Evolutionary conservation across 352 stramenopile genomes (phyloP), one percentile per base, ranked within the genome.

Genomic region (Pythium vanterpoolii): DNA sequence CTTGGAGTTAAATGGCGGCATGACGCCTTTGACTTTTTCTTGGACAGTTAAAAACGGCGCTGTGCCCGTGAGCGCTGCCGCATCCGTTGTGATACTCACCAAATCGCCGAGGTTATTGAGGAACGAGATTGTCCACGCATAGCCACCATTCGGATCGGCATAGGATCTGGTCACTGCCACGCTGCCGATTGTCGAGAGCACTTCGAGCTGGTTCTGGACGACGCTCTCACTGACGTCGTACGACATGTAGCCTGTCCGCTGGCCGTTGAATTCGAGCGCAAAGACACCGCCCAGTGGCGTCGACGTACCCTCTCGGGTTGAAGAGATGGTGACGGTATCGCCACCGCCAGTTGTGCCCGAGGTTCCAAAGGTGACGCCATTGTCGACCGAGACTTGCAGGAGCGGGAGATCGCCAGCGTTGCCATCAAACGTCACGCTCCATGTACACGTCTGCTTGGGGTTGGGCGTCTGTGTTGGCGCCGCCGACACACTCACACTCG

Each of bases 71-170:
- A 99, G 71, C 21, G 90, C 77, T 6, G 83, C 62, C 24, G 76
- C 77, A 63, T 98, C 96, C 0, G 86, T 69, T 8, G 74, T 63
- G 0, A 99, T 62, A 21, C 73, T 54, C 19, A 68, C 62, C 1
- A 98, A 61, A 51, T 97, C 79, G 4, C 92, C 95, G 13, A 98
- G 73, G 44, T 98, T 89, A 28, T 84, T 89, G 16, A 95, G 49
- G 66, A 99, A 99, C 14, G 89, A 95, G 19, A 99, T 69, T 7
- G 78, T 88, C 96, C 96, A 99, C 0, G 76, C 73, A 55, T 96
- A 98, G 4, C 95, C 96, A 14, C 86, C 83, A 67, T 98, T 97
- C 14, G 92, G 78, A 51, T 99, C 92, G 8, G 79, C 73, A 33
- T 79, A 87, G 18, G 84, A 90, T 30, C 95, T 80, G 27, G 73